Evolutionary conservation across 2,329 filamentous ascomycete genomes (phyloP).

Genomic region (Diplocarpon mali): DNA sequence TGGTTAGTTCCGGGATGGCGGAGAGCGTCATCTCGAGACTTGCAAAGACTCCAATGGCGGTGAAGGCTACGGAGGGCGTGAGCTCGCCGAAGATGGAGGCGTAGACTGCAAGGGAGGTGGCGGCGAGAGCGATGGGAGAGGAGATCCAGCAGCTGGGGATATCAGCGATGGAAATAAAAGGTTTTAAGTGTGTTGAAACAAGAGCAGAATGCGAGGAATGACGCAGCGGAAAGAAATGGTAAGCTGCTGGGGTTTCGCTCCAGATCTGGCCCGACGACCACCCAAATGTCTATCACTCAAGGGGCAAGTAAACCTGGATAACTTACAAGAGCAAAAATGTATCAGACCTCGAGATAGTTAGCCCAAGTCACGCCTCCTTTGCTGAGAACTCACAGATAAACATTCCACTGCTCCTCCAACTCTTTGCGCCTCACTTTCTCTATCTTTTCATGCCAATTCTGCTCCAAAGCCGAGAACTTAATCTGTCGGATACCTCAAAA

Average conservation of each 20-base stretch:
- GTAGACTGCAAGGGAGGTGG: slow-evolving; percentile 59
- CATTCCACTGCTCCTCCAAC: slow-evolving; percentile 52
- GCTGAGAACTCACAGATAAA: slow-evolving; percentile 36
- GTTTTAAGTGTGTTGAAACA: too few relatives aligned
- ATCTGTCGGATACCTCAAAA: slow-evolving; percentile 56
- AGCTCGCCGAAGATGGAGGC: slow-evolving; percentile 51
- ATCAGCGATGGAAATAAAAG: too few relatives aligned
- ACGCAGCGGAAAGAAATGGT: too few relatives aligned
- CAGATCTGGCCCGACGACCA: too few relatives aligned
- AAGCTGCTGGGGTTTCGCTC: too few relatives aligned
- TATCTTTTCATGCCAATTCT: slow-evolving; percentile 65
- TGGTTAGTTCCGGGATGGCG: slow-evolving; percentile 61
- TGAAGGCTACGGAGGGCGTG: slow-evolving; percentile 66
- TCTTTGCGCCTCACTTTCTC: slow-evolving; percentile 53
- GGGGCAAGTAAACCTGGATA: not conserved
- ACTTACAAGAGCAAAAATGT: slow-evolving; percentile 41
- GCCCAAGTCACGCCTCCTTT: not conserved
- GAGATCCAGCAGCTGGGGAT: slow-evolving; percentile 50
- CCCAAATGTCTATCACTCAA: too few relatives aligned
- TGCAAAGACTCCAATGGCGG: slow-evolving; percentile 63
- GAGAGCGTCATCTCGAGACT: slow-evolving; percentile 62
- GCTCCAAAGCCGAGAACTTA: slow-evolving; percentile 70
- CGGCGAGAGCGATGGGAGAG: slow-evolving; percentile 63
- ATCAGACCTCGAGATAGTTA: slow-evolving; percentile 35
- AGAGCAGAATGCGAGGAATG: too few relatives aligned